These are phyloP conservation scores for Penicillium paxilli DNA, from an alignment of 495 filamentous ascomycete species.

Conservation along the genomic window DNA sequence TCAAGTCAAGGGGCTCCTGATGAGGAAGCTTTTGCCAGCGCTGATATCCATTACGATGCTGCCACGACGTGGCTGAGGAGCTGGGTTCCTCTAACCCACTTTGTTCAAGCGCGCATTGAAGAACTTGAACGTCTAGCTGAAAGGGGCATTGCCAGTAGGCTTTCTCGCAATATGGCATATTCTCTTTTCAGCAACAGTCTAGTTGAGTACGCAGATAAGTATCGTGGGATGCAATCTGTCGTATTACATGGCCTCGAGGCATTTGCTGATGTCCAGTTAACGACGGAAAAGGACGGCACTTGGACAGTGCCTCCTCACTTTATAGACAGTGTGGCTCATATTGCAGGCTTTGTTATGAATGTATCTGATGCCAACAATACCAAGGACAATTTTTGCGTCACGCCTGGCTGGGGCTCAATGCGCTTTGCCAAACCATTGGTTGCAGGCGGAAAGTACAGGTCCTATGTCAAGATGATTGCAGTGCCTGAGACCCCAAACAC, in stretches of 20 bases:
- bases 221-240: constrained; percentile 40
- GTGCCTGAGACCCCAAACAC: constrained; percentile 26
- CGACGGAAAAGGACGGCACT: not conserved
- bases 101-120: constrained; percentile 33
- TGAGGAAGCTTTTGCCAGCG: constrained; percentile 25
- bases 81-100: constrained; percentile 29
- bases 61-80: constrained; percentile 14
- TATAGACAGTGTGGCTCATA: constrained; percentile 53
- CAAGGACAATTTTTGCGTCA: constrained; percentile 45
- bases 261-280: constrained; percentile 35
- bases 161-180: constrained; percentile 31
- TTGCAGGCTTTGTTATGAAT: constrained; percentile 58
- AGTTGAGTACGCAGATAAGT: constrained; percentile 39
- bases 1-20: constrained; percentile 12
- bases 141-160: constrained; percentile 21
- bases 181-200: constrained; percentile 34
- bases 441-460: constrained; percentile 32
- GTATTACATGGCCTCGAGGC: constrained; percentile 42
- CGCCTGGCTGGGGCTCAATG: constrained; percentile 42
- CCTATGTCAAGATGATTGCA: constrained; percentile 46
- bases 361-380: constrained; percentile 48
- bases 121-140: constrained; percentile 19
- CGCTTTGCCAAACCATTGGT: constrained; percentile 28
- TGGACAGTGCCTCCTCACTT: constrained; percentile 28
- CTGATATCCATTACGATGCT: constrained; percentile 16